Base-by-base conservation (phyloP, 1,284 basidiomycete species). In the Puccinia triticina region DNA sequence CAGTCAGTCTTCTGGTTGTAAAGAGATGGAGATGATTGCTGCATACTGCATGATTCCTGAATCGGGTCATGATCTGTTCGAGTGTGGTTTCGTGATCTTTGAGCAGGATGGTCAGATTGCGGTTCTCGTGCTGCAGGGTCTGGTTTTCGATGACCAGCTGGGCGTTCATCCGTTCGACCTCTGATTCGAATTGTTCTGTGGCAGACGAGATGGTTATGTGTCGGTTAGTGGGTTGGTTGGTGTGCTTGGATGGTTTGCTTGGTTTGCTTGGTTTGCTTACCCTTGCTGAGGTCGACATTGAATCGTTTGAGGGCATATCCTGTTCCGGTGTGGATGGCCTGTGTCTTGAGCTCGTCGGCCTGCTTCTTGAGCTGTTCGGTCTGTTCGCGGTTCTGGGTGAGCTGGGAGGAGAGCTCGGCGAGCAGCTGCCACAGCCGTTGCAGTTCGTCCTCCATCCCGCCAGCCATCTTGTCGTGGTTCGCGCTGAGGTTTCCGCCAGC, bases 51-150 rank as follows among this genome's bases (percentile, higher is more conserved):
- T 98, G 93, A 83, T 92, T 92, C 77, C 96, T 91, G 87, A 98
- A 98, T 88, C 98, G 98, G 83, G 91, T 89, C 96, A 99, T 98
- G 86, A 99, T 93, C 50, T 92, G 95, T 86, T 98, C 96, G 88
- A 99, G 90, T 0, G 96, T 98, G 83, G 90, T 90, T 87, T 99
- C 96, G 87, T 97, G 96, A 88, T 99, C 97, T 85, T 95, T 95
- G 82, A 99, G 89, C 37, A 99, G 89, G 37, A 91, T 87, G 83
- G 92, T 93, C 43, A 98, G 90, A 87, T 98, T 95, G 87, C 94
- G 95, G 89, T 98, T 98, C 88, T 99, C 96, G 84, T 98, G 92
- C 74, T 93, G 89, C 0, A 99, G 89, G 0, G 91, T 90, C 86
- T 97, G 95, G 87, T 98, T 98, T 88, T 99, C 97, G 83, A 96